Evolutionary conservation across 202 grass and related monocot genomes (phyloP).

Genomic region (Digitaria exilis): DNA sequence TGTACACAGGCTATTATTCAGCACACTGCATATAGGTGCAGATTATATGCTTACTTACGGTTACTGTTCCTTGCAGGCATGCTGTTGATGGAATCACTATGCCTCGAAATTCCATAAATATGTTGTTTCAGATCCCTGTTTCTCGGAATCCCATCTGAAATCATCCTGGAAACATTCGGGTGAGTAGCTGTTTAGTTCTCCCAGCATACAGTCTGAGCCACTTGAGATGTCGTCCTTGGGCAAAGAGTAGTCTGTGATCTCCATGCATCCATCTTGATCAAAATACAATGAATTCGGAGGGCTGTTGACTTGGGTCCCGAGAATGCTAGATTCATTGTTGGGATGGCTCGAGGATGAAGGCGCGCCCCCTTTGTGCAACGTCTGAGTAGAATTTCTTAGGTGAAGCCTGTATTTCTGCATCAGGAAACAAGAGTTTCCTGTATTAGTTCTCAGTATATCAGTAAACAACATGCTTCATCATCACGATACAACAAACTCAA

Average conservation of each 20-base stretch:
- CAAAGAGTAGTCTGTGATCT: conserved; percentile 37
- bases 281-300: neutral
- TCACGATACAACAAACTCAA: neutral
- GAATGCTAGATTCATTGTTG: conserved; percentile 7
- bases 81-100: neutral
- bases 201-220: conserved; percentile 37
- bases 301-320: neutral
- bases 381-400: neutral
- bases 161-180: conserved; percentile 4
- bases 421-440: neutral
- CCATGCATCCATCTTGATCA: conserved; percentile 40
- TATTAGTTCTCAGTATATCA: neutral
- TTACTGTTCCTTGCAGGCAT: neutral
- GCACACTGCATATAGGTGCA: neutral
- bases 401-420: conserved; percentile 46
- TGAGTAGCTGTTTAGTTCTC: conserved; percentile 30
- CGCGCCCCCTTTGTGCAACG: neutral
- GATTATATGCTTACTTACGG: neutral
- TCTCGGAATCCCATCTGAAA: conserved; percentile 36
- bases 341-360: conserved; percentile 7
- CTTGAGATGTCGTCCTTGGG: conserved; percentile 36
- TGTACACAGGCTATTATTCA: neutral
- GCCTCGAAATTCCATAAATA: conserved; percentile 36
- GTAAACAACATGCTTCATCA: neutral
- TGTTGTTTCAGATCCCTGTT: conserved; percentile 30